Conservation (phyloP, 306 rosid species). For the Chamaecrista fasciculata region DNA sequence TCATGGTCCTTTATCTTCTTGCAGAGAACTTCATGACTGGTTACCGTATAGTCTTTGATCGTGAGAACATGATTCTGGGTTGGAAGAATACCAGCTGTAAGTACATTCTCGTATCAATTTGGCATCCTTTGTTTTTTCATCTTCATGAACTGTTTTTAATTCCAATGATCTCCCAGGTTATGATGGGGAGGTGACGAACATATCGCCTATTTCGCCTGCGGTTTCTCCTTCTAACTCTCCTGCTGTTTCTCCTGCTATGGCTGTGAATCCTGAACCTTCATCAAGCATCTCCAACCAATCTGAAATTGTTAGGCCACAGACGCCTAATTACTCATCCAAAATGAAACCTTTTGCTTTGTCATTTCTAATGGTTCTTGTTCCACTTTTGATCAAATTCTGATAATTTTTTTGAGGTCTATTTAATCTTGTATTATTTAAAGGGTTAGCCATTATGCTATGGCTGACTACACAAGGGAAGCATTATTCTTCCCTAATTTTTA, state of each 20-base stretch:
- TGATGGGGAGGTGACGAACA: conserved; percentile 31
- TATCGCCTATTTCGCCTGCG: conserved; percentile 42
- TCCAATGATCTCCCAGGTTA: conserved; percentile 46
- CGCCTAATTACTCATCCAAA: conserved; percentile 38
- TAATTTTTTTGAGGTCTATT: conserved; percentile 31
- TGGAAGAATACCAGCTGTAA: conserved; percentile 76
- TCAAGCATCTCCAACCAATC: conserved; percentile 38
- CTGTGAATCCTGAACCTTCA: conserved; percentile 40
- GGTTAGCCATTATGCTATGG: conserved; percentile 3
- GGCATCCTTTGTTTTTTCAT: background rate
- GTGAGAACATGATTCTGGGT: conserved; percentile 68
- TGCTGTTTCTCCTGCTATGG: conserved; percentile 38
- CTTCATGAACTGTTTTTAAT: background rate
- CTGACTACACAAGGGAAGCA: conserved; percentile 27
- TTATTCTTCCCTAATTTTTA: conserved; percentile 26
- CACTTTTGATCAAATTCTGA: conserved; percentile 37
- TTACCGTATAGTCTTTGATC: conserved; percentile 72
- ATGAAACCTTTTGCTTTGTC: conserved; percentile 37
- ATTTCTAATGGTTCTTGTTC: conserved; percentile 31
- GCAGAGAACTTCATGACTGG: conserved; percentile 99
- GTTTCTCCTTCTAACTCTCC: conserved; percentile 48
- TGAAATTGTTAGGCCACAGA: background rate
- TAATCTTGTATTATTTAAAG: conserved; percentile 28
- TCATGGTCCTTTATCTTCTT: conserved; percentile 28
- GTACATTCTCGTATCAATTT: conserved; percentile 29